These are phyloP conservation scores for Penicillium maclennaniae DNA, from an alignment of 495 filamentous ascomycete species.

Conservation along the genomic window DNA sequence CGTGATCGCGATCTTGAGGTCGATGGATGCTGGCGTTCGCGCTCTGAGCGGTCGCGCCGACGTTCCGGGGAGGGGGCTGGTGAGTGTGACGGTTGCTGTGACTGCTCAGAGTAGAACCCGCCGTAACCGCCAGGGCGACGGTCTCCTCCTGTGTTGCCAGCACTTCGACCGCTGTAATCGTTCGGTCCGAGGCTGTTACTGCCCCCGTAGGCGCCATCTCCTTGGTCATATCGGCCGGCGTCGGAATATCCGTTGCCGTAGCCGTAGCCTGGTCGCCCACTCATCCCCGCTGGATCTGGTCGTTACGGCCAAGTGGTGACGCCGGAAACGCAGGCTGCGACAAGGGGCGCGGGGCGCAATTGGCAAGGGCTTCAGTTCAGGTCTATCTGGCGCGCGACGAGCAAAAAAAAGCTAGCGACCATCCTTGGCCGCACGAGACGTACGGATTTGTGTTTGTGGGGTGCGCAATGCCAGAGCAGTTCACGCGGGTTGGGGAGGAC, in stretches of 20 bases:
- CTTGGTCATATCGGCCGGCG: conserved; percentile 35
- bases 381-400: conserved; percentile 16
- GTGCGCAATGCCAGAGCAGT: conserved; percentile 7
- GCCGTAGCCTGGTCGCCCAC: conserved; percentile 38
- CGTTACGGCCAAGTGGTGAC: conserved; percentile 1
- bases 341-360: conserved; percentile 21
- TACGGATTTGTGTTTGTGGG: conserved; percentile 1
- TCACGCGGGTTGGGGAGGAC: conserved; percentile 20
- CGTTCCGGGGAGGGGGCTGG: conserved; percentile 32
- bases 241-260: conserved; percentile 47
- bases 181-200: conserved; percentile 31
- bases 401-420: conserved; percentile 6
- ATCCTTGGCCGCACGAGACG: conserved; percentile 16
- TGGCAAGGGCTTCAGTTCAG: conserved; percentile 7
- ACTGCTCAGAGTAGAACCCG: conserved; percentile 38
- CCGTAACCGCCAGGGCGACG: conserved; percentile 45
- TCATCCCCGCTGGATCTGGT: conserved; percentile 32
- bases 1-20: conserved; percentile 37
- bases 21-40: conserved; percentile 31
- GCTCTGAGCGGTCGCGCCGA: conserved; percentile 33
- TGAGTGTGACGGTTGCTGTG: conserved; percentile 27
- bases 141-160: conserved; percentile 9
- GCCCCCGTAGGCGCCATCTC: conserved; percentile 34
- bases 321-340: conserved; percentile 12
- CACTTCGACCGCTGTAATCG: conserved; percentile 27